Conservation (phyloP, 208 protist genomes). For the Borovskyia barvae region DNA sequence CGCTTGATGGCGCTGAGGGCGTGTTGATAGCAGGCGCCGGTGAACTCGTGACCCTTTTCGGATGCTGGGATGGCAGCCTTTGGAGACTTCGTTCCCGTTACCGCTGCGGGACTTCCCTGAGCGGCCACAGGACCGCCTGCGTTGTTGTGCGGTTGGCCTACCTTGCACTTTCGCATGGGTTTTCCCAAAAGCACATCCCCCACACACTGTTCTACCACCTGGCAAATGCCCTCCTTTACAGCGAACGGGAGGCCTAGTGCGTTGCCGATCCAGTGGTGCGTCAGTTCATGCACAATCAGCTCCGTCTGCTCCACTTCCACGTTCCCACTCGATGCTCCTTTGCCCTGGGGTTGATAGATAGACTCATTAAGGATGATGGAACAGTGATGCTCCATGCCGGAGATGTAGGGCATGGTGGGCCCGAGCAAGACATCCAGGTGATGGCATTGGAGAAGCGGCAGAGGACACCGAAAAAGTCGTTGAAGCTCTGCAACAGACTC, state of each 20-base stretch:
- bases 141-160: constrained; percentile 2
- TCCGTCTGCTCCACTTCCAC: constrained; percentile 35
- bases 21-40: constrained; percentile 57
- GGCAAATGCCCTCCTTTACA: constrained; percentile 86
- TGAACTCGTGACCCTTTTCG: constrained; percentile 72
- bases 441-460: constrained; percentile 47
- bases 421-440: constrained; percentile 54
- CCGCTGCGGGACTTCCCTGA: not conserved
- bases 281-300: constrained; percentile 84
- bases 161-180: constrained; percentile 25
- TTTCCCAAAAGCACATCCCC: constrained; percentile 42
- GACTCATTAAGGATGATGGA: constrained; percentile 79
- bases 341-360: constrained; percentile 32
- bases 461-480: constrained; percentile 60
- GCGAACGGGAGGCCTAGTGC: constrained; percentile 75
- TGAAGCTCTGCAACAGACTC: constrained; percentile 45
- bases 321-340: not conserved
- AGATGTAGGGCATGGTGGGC: constrained; percentile 80
- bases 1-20: constrained; percentile 37
- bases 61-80: constrained; percentile 23
- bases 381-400: constrained; percentile 88
- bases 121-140: not conserved
- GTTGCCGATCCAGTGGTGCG: constrained; percentile 89
- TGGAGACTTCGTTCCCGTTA: no score
- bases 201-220: constrained; percentile 72